Conservation (phyloP, 2,329 filamentous ascomycete species). For the Cladophialophora bantiana region DNA sequence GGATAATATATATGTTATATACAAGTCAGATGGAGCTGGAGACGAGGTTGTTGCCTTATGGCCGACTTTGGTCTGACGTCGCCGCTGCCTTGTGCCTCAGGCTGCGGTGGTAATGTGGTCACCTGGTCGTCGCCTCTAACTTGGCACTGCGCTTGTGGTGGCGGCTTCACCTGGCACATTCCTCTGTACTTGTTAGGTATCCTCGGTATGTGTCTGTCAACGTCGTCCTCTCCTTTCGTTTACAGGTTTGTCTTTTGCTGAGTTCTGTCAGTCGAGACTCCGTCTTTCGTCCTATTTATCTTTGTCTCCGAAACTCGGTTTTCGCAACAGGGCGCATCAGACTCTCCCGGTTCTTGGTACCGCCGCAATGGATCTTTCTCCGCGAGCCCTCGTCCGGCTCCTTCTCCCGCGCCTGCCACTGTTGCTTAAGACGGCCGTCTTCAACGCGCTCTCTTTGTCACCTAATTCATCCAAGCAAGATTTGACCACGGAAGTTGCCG, state of each 20-base stretch:
- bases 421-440: slow-evolving; percentile 51
- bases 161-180: not conserved
- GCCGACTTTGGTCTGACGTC: not conserved
- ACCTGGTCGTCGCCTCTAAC: not conserved
- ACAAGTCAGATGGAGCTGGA: not conserved
- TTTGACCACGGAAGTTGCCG: slow-evolving; percentile 73
- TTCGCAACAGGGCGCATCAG: not conserved
- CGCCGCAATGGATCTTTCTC: slow-evolving; percentile 44
- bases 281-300: not conserved
- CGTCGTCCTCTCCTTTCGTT: not conserved
- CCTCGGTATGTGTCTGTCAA: too few relatives aligned
- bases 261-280: not conserved
- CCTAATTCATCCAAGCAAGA: slow-evolving; percentile 78
- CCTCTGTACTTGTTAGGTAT: not conserved
- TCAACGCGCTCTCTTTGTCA: slow-evolving; percentile 67
- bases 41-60: not conserved
- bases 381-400: slow-evolving; percentile 46
- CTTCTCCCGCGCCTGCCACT: slow-evolving; percentile 51
- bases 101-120: not conserved
- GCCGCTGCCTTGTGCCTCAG: not conserved
- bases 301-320: not conserved
- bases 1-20: too few relatives aligned
- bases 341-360: not conserved
- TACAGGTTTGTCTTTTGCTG: not conserved
- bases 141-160: not conserved